Evolutionary conservation across 1,284 basidiomycete genomes (phyloP), one percentile per base, ranked within the genome.

Genomic region (Coniferiporia weirii): DNA sequence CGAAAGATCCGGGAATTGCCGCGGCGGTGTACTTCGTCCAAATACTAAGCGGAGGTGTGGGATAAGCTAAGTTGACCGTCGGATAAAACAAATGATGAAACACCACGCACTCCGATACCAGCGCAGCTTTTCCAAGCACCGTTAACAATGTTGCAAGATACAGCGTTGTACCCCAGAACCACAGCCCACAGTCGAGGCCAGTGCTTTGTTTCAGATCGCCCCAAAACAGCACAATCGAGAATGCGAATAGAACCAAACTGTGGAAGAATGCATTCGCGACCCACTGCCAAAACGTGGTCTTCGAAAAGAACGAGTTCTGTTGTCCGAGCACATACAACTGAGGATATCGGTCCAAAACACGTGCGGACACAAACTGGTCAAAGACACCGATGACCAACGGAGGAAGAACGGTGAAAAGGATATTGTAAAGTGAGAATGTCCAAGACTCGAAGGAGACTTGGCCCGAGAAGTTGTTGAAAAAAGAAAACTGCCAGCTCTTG

Each of bases 21-120:
- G 93, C 92, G 44, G 95, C 90, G 2, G 95, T 98, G 71, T 98
- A 99, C 71, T 99, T 98, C 1, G 96, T 98, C 97, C 96, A 99
- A n/a, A 99, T 74, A 66, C 94, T 97, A 64, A 13, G 22, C 7
- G 36, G 38, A 27, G 40, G 35, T n/a, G n/a, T n/a, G n/a, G n/a
- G n/a, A n/a, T 38, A 35, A 12, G 38, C 9, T 40, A 12, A 9
- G 38, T 40, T 38, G 6, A 7, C 12, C 36, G 56, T n/a, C 19
- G 47, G 20, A 38, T 19, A 44, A 54, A 22, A 34, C 36, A 20
- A 47, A 4, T 35, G 56, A 50, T 22, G 48, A 12, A 54, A 35
- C 17, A 15, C 7, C 36, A 81, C 93, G 69, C 70, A 97, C 94
- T 99, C 96, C 6, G 96, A 98, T 53, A 99, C 91, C 59, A 99